Percentiles rank a stretch among this genome's conserved stretches.
phyloP scores from a whole-genome alignment of 192 early-diverging fungal species.

The Linnemannia exigua region DNA sequence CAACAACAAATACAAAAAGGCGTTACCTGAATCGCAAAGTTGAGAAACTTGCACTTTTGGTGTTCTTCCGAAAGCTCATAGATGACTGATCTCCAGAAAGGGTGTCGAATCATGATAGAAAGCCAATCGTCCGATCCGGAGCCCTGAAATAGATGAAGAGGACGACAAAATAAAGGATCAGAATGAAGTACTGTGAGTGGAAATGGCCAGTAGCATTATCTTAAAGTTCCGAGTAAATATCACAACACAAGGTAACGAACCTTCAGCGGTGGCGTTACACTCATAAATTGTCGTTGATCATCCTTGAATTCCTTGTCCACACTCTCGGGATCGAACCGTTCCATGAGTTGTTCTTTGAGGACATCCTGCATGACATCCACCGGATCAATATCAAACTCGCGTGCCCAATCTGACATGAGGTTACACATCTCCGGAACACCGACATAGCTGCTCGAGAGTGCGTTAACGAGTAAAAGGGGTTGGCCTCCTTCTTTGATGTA shows the following conservation, averaged over 20 bases:
- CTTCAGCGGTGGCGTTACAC: background rate
- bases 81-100: conserved; percentile 74
- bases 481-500: conserved; percentile 62
- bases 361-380: conserved; percentile 63
- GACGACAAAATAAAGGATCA: too few relatives aligned
- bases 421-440: conserved; percentile 70
- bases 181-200: too few relatives aligned
- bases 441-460: conserved; percentile 64
- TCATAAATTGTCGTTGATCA: conserved; percentile 1
- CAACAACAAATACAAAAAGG: background rate
- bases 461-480: conserved; percentile 64
- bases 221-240: background rate
- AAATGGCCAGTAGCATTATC: background rate
- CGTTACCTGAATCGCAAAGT: conserved; percentile 70
- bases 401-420: conserved; percentile 56
- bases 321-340: conserved; percentile 69
- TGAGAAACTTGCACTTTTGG: conserved; percentile 72
- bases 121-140: conserved; percentile 71
- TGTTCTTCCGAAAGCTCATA: conserved; percentile 77
- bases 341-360: conserved; percentile 69
- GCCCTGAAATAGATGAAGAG: conserved; percentile 22
- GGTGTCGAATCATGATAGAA: conserved; percentile 68
- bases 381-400: conserved; percentile 59
- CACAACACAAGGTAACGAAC: background rate
- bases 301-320: conserved; percentile 67